Conservation (phyloP, 768 basidiomycete genomes). For the Podaxis rugospora region DNA sequence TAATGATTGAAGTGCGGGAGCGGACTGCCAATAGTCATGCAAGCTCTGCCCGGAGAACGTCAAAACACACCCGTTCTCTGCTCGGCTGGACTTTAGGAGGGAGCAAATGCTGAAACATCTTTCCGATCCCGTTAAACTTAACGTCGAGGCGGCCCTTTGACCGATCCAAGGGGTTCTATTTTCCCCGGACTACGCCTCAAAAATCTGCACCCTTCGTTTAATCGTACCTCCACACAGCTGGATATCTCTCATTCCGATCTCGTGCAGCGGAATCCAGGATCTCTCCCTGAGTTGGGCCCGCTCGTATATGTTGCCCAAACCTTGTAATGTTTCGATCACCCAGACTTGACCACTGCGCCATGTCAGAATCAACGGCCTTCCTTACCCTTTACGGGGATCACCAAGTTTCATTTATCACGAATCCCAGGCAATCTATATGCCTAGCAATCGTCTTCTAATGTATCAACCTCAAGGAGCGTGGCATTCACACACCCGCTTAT, state of each 20-base stretch:
- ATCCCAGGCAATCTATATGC: neutral
- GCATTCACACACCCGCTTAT: neutral
- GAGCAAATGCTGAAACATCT: neutral
- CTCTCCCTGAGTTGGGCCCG: neutral
- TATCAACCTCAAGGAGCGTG: neutral
- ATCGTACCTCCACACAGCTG: neutral
- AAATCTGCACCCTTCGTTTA: neutral
- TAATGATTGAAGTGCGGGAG: neutral
- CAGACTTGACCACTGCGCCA: neutral
- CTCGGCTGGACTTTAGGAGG: neutral
- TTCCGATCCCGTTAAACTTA: neutral
- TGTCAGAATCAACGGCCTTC: neutral
- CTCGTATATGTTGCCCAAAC: neutral
- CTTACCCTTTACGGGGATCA: neutral
- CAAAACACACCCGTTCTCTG: neutral
- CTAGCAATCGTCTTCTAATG: neutral
- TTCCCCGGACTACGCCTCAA: neutral
- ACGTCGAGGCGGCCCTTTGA: neutral
- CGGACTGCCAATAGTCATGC: neutral
- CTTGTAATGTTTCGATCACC: neutral
- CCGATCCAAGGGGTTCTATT: neutral
- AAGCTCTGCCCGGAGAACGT: neutral
- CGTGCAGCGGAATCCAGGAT: neutral
- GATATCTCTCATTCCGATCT: neutral
- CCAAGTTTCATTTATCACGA: neutral